phyloP scores from a whole-genome alignment of 192 early-diverging fungal species.

The Helicostylum pulchrum region DNA sequence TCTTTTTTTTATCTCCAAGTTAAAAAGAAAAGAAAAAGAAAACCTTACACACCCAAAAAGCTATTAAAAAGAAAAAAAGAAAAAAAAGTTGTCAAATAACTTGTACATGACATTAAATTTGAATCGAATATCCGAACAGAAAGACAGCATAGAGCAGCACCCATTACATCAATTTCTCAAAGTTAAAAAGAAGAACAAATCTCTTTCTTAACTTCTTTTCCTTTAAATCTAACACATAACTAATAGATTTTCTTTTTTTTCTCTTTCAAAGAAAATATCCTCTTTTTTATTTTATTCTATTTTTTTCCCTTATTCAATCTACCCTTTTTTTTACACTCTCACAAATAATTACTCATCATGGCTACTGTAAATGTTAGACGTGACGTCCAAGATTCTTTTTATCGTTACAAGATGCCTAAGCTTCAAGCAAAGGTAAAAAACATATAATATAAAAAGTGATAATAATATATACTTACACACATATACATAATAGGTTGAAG shows the following conservation, averaged over 20 bases:
- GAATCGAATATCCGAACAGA: conserved; percentile 18
- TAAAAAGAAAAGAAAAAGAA: background rate
- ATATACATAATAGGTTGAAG: conserved; percentile 70
- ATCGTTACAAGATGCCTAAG: conserved; percentile 99
- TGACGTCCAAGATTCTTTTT: conserved; percentile 90
- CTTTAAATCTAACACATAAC: conserved; percentile 10
- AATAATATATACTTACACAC: background rate
- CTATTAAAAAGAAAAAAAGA: conserved; percentile 9
- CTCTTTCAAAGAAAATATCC: background rate
- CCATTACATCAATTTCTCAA: conserved; percentile 16
- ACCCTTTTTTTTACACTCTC: background rate
- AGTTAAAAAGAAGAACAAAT: conserved; percentile 30
- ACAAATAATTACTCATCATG: conserved; percentile 46
- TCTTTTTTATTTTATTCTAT: conserved; percentile 12
- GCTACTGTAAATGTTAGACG: conserved; percentile 83
- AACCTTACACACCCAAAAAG: background rate
- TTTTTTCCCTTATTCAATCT: conserved; percentile 13
- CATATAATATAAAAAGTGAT: background rate
- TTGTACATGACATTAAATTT: conserved; percentile 33
- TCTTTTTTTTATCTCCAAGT: conserved; percentile 10
- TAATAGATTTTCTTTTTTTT: conserved; percentile 5
- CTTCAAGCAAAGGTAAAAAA: conserved; percentile 72
- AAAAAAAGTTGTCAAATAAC: conserved; percentile 16
- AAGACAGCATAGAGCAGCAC: conserved; percentile 31
- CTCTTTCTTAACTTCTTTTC: conserved; percentile 6